Conservation (phyloP, 2,329 filamentous ascomycete species). For the Phaeoacremonium minimum region DNA sequence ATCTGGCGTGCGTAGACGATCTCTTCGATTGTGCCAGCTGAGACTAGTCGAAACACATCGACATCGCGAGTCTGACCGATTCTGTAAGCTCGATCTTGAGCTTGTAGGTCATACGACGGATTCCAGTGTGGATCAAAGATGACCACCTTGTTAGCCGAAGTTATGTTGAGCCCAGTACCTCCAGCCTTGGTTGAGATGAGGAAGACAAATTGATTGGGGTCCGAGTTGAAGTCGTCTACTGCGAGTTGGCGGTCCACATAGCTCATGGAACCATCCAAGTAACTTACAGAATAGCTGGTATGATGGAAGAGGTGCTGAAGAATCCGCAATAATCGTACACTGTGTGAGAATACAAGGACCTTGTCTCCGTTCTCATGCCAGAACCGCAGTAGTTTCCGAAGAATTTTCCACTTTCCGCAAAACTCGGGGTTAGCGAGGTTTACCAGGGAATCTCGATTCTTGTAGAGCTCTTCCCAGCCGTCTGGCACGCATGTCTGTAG, state of each 20-base stretch:
- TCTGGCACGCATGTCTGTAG: constrained; percentile 73
- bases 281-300: constrained; percentile 87
- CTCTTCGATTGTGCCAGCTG: constrained; percentile 90
- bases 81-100: constrained; percentile 92
- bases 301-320: constrained; percentile 80
- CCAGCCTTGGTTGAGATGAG: constrained; percentile 92
- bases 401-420: constrained; percentile 93
- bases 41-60: constrained; percentile 89
- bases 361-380: constrained; percentile 92
- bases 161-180: constrained; percentile 93
- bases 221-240: constrained; percentile 89
- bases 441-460: constrained; percentile 70
- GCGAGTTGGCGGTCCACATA: constrained; percentile 78
- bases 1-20: constrained; percentile 96
- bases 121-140: constrained; percentile 99
- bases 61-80: constrained; percentile 92
- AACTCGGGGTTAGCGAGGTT: constrained; percentile 84
- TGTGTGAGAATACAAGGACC: constrained; percentile 92
- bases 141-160: constrained; percentile 95
- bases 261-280: constrained; percentile 78
- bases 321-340: constrained; percentile 78
- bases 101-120: constrained; percentile 88
- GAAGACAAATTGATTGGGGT: constrained; percentile 86
- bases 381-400: constrained; percentile 80
- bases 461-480: constrained; percentile 70